These are phyloP conservation scores for Hypoxylon lienhwacheense DNA, from an alignment of 495 filamentous ascomycete genomes.

Conservation along the genomic window DNA sequence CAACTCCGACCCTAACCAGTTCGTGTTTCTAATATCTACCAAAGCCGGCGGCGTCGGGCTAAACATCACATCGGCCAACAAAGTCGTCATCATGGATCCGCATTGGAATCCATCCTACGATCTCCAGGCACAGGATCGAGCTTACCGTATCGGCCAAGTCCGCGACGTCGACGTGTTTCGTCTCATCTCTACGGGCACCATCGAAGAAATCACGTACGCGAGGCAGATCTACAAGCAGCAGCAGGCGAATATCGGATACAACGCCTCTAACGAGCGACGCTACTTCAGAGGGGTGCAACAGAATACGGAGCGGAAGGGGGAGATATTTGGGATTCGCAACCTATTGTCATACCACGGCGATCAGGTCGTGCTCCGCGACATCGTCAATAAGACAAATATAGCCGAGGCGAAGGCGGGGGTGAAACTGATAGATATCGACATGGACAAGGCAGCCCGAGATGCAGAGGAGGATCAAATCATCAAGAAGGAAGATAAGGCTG, in stretches of 20 bases:
- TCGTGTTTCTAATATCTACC: slow-evolving; percentile 95
- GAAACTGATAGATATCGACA: slow-evolving; percentile 70
- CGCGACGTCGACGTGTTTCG: slow-evolving; percentile 96
- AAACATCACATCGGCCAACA: slow-evolving; percentile 97
- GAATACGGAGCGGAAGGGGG: slow-evolving; percentile 74
- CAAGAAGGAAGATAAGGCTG: slow-evolving; percentile 49
- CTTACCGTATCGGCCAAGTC: slow-evolving; percentile 91
- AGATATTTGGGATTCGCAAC: slow-evolving; percentile 90
- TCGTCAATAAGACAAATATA: slow-evolving; percentile 97
- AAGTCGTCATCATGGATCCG: slow-evolving; percentile 95
- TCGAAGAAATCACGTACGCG: slow-evolving; percentile 97
- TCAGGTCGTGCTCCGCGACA: slow-evolving; percentile 80
- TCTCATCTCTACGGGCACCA: slow-evolving; percentile 87
- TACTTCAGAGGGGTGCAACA: slow-evolving; percentile 97
- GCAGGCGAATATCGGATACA: slow-evolving; percentile 97
- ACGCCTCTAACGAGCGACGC: slow-evolving; percentile 83
- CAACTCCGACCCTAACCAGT: slow-evolving; percentile 84
- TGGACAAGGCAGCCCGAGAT: slow-evolving; percentile 62
- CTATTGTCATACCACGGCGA: slow-evolving; percentile 83
- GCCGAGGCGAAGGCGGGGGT: slow-evolving; percentile 90
- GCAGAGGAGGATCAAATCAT: slow-evolving; percentile 45
- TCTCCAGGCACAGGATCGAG: slow-evolving; percentile 93
- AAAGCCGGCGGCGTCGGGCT: slow-evolving; percentile 84
- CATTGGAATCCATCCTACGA: slow-evolving; percentile 97
- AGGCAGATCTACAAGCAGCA: slow-evolving; percentile 99